Base-by-base conservation (phyloP, 257 asterid genomes). In the Echium plantagineum region DNA sequence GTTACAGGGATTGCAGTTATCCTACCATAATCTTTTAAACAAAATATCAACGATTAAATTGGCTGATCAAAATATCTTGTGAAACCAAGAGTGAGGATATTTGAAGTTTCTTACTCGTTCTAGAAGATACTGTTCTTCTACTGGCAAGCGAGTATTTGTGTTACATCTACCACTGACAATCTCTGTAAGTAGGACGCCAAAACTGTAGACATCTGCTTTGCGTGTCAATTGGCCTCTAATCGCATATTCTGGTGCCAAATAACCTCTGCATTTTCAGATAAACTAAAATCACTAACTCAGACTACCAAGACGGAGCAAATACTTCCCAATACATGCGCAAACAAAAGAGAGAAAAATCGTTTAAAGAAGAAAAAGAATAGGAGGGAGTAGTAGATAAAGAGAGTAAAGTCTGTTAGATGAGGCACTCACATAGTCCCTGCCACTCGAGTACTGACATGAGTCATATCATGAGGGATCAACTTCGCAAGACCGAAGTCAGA, bases 241-340 rank as follows among this genome's bases (percentile, higher is more conserved):
- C 19, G 98, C 98, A 67, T 93, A 93, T 72, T 93, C 98, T 16
- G 98, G 98, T 55, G 98, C 98, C 85, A 93, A 78, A 78, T 93
- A 93, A 53, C 98, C 98, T 68, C 97, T 93, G 91, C 64, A 70
- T 63, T 38, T 66, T 59, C 71, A 75, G 3, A 19, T 63, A 21
- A 17, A 42, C 49, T 42, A 42, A 42, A 42, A 42, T 42, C 49
- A 42, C 17, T 13, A 2, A 42, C 49, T 42, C 16, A 12, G 12
- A 42, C 49, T 42, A 42, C 15, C 2, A 42, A 42, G 49, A 42
- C 49, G 12, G 10, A 13, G 17, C 49, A 12, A 42, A 10, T 10
- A 0, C 15, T 42, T 42, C 13, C 16, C 3, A 13, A 42, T 0
- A 42, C 2, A 17, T 42, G 49, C 5, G 3, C 49, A 42, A 42